phyloP scores from a whole-genome alignment of 2,329 filamentous ascomycete genomes.

The Lasiodiplodia theobromae region DNA sequence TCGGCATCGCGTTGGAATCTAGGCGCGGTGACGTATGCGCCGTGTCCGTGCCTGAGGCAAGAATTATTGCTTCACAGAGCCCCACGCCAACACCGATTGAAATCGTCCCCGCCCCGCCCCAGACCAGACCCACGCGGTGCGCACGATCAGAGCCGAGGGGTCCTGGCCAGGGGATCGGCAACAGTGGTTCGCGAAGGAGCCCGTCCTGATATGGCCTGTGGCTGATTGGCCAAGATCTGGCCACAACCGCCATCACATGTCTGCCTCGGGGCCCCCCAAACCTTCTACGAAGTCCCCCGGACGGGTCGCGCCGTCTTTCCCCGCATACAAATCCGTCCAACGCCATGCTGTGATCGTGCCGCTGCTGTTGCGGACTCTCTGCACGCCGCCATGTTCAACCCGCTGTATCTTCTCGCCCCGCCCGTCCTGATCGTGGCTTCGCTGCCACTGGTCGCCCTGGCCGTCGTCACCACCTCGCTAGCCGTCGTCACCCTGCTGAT shows the following conservation, averaged over 20 bases:
- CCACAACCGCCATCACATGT: constrained; percentile 21
- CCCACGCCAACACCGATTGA: too few species aligned
- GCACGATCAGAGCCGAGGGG: constrained; percentile 1
- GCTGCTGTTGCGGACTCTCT: constrained; percentile 7
- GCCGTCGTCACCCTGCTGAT: constrained; percentile 48
- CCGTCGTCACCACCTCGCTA: constrained; percentile 47
- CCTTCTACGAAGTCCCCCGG: constrained; percentile 5
- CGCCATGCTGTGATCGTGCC: constrained; percentile 20
- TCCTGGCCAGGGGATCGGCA: not conserved
- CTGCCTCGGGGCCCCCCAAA: constrained; percentile 13
- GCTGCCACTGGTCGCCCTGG: constrained; percentile 49
- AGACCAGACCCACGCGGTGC: not conserved
- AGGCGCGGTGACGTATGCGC: not conserved
- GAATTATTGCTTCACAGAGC: not conserved
- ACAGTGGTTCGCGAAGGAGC: not conserved
- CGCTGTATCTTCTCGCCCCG: constrained; percentile 44
- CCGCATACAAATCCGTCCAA: constrained; percentile 4
- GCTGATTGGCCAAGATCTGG: not conserved
- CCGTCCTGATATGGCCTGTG: not conserved
- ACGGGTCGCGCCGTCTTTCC: not conserved
- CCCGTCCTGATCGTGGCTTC: constrained; percentile 47
- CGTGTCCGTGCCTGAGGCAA: not conserved
- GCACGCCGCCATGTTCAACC: constrained; percentile 29
- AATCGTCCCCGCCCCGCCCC: not conserved
- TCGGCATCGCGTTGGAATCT: not conserved